Evolutionary conservation across 2,329 filamentous ascomycete species (phyloP), one percentile per base, ranked within the genome.

Genomic region (Aureobasidium sp.): DNA sequence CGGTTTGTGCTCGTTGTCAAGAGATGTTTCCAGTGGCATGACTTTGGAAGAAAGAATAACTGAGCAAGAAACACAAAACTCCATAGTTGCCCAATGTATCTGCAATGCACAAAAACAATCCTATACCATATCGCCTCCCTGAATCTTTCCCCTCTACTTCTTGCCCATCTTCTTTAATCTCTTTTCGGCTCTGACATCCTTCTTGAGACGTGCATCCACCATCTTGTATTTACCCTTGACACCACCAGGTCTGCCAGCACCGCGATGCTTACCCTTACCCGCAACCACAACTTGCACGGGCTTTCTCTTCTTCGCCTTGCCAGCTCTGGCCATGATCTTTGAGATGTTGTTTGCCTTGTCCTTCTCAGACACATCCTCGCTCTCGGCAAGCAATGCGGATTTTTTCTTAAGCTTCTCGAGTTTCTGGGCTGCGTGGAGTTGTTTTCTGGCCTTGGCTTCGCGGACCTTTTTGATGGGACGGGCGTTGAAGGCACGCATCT

Each of bases 401-500:
- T 99, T 99, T 86, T 95, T 96, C 79, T 91, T 90, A 66, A 99
- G 79, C 79, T 96, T 97, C 82, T 99, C 94, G 34, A 99, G 78
- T 63, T 85, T 84, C 76, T 95, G 90, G 0, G 91, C 93, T 9
- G 92, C 87, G 83, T 95, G 95, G 76, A 96, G 88, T 80, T 97
- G 97, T 86, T 99, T 99, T 64, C 94, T 84, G 39, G 92, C 93
- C 77, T 95, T 92, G 27, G 94, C 94, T 77, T 99, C 94, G 68
- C 90, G 88, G 36, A 99, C 94, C 81, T 99, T 99, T 83, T 99
- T 99, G 84, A 97, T 97, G 0, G 94, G 94, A 36, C 94, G 86
- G 8, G 93, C 94, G 73, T 99, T 97, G 69, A 96, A 84, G 0
- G 94, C 92, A 36, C 93, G 88, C 72, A 89, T 74, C 78, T 99